Evolutionary conservation across 176 grass and related monocot genomes (phyloP).

Genomic region (Eragrostis nindensis): DNA sequence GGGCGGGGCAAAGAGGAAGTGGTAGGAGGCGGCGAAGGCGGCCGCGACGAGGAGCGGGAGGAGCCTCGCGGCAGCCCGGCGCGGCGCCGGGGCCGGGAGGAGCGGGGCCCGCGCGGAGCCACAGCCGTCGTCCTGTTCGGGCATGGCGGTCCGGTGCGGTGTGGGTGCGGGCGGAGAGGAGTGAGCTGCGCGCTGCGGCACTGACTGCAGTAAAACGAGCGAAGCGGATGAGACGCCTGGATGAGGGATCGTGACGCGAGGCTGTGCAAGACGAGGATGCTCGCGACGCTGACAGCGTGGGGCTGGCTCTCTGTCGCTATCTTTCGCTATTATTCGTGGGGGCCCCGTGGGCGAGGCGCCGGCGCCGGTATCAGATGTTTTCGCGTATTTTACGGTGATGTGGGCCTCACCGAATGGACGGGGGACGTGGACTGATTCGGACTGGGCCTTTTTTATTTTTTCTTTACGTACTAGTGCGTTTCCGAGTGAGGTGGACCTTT

Average conservation of each 20-base stretch:
- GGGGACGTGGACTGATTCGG: slow-evolving; percentile 25
- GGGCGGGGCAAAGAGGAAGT: slow-evolving; percentile 35
- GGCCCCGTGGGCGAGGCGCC: not conserved
- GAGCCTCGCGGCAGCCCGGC: slow-evolving; percentile 17
- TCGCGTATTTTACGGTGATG: not conserved
- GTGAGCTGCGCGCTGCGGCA: no score
- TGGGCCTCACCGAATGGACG: slow-evolving; percentile 9
- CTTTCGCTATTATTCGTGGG: not conserved
- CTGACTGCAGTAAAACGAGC: not conserved
- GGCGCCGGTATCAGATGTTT: not conserved
- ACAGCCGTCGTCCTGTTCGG: not conserved
- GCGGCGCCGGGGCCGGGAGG: slow-evolving; percentile 14
- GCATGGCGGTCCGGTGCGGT: slow-evolving; percentile 21
- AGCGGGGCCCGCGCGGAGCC: not conserved
- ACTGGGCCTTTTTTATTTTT: not conserved
- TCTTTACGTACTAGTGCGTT: no score
- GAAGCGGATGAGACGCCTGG: slow-evolving; percentile 8
- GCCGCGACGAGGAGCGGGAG: slow-evolving; percentile 40
- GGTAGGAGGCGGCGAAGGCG: slow-evolving; percentile 33
- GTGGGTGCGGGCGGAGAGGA: not conserved
- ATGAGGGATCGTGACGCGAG: no score
- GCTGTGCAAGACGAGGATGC: not conserved
- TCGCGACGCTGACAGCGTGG: not conserved
- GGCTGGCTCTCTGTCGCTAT: not conserved
- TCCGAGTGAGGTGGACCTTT: no score